phyloP scores from a whole-genome alignment of 2,329 filamentous ascomycete species.

The Penicillium griseofulvum region DNA sequence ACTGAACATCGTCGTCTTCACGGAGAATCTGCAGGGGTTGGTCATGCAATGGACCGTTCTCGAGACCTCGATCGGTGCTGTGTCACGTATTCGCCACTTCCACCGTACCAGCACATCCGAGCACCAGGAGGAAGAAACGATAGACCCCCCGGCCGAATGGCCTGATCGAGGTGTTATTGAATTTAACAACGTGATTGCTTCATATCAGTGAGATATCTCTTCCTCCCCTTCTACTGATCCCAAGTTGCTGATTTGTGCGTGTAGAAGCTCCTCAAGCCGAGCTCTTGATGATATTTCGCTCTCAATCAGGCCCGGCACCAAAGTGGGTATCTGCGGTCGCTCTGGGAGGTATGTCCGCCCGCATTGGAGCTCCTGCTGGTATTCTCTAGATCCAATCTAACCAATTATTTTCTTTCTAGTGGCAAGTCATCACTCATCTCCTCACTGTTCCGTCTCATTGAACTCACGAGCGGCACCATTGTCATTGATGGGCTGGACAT shows the following conservation, averaged over 20 bases:
- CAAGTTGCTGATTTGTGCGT: neutral
- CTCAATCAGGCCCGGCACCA: neutral
- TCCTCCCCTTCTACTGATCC: neutral
- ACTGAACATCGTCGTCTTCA: conserved; percentile 49
- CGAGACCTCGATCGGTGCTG: conserved; percentile 53
- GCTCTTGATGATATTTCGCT: neutral
- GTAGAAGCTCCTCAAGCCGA: neutral
- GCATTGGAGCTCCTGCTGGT: neutral
- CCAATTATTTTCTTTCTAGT: neutral
- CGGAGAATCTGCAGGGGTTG: conserved; percentile 42
- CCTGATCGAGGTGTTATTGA: neutral
- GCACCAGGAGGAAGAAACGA: neutral
- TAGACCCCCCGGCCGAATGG: neutral
- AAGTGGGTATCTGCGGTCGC: conserved; percentile 2
- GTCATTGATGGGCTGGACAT: neutral
- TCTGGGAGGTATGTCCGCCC: neutral
- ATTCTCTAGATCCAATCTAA: neutral
- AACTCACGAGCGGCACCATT: neutral
- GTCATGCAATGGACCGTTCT: conserved; percentile 39
- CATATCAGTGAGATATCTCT: neutral
- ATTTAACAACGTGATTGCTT: neutral
- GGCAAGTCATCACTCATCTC: conserved; percentile 1
- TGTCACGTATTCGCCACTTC: conserved; percentile 14
- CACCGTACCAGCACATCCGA: neutral
- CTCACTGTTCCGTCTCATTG: neutral